These are phyloP conservation scores for Sphaerostilbella broomeana DNA, from an alignment of 2,329 filamentous ascomycete genomes.

Conservation along the genomic window DNA sequence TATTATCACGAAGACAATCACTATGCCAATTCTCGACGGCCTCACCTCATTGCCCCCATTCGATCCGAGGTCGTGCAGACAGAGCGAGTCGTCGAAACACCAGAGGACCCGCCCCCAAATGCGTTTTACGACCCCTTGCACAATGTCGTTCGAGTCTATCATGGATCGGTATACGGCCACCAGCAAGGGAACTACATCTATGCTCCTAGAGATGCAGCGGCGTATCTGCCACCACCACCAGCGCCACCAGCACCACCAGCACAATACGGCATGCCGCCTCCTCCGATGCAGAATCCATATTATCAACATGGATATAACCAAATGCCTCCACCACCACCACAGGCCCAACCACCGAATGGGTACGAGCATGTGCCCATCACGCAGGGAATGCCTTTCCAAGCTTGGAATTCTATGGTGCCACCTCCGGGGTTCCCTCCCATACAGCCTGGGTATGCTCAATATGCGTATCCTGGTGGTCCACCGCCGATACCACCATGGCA, in stretches of 20 bases:
- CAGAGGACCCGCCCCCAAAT: conserved; percentile 50
- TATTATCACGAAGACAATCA: conserved; percentile 24
- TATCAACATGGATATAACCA: conserved; percentile 32
- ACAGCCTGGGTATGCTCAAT: too few species aligned
- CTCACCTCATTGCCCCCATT: conserved; percentile 42
- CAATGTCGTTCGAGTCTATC: conserved; percentile 50
- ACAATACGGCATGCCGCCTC: conserved; percentile 40
- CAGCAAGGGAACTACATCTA: conserved; percentile 39
- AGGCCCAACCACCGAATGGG: conserved; percentile 3
- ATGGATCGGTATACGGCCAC: conserved; percentile 50
- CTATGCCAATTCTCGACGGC: conserved; percentile 28
- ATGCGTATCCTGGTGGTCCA: conserved; percentile 3
- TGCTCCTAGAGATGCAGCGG: conserved; percentile 34
- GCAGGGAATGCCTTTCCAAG: conserved; percentile 22
- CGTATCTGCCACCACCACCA: conserved; percentile 29
- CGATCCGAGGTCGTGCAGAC: conserved; percentile 45
- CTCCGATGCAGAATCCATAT: conserved; percentile 38
- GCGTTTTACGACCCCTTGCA: conserved; percentile 50
- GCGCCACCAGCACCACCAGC: too few species aligned
- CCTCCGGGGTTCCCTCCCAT: conserved; percentile 17
- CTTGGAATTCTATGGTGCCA: conserved; percentile 19
- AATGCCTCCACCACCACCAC: conserved; percentile 13
- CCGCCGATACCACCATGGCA: conserved; percentile 3
- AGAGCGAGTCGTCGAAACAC: conserved; percentile 48
- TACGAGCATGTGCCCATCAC: conserved; percentile 26